phyloP scores from a whole-genome alignment of 371 early-diverging fungal genomes.

The Apophysomyces sp. region DNA sequence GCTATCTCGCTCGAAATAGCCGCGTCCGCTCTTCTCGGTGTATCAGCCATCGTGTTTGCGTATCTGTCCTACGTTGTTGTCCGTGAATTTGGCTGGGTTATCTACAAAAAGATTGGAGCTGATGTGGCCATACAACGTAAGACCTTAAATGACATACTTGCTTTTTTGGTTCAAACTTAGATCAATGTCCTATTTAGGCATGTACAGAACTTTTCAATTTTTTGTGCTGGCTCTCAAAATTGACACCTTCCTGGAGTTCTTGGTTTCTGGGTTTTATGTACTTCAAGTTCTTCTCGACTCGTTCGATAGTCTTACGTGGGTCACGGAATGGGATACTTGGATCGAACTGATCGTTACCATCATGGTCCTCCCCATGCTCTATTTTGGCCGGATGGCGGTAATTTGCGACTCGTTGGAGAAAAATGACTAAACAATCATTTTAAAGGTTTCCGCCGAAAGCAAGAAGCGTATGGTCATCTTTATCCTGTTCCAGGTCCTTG shows the following conservation, averaged over 20 bases:
- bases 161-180: too few species aligned
- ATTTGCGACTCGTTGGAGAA: neutral
- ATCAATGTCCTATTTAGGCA: constrained; percentile 25
- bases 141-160: too few species aligned
- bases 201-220: constrained; percentile 44
- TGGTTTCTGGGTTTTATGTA: constrained; percentile 30
- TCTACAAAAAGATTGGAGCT: constrained; percentile 53
- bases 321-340: constrained; percentile 21
- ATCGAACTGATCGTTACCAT: constrained; percentile 34
- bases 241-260: constrained; percentile 34
- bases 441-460: constrained; percentile 37
- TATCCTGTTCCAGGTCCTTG: constrained; percentile 36
- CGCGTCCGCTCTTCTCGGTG: constrained; percentile 24
- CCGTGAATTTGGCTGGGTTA: constrained; percentile 47
- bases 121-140: constrained; percentile 46
- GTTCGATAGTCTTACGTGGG: neutral
- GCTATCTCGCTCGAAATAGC: constrained; percentile 42
- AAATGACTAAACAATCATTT: neutral
- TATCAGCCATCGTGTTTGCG: constrained; percentile 34
- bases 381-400: constrained; percentile 42
- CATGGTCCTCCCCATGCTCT: constrained; percentile 39
- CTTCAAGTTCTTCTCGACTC: constrained; percentile 16
- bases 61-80: constrained; percentile 37
- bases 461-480: constrained; percentile 31
- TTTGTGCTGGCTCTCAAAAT: constrained; percentile 38